Base-by-base conservation (phyloP, 2,329 filamentous ascomycete species). In the Beauveria brongniartii region DNA sequence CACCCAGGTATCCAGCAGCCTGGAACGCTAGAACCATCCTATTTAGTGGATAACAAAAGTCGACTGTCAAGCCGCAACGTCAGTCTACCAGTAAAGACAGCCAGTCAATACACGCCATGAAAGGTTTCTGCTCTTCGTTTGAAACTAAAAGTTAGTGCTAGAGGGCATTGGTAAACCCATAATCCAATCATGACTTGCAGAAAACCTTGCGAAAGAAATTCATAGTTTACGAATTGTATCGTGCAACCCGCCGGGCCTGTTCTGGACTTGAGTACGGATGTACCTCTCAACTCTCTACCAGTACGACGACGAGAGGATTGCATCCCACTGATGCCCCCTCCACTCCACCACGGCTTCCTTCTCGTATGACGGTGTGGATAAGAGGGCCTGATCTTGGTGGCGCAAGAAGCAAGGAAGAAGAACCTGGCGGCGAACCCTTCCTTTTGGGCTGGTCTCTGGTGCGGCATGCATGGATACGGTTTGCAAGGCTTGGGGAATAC, bases 311-410 rank as follows among this genome's bases (percentile, higher is more conserved):
- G 37, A 44, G 53, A 55, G 14, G 54, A 26, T 47, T 30, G 46
- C 37, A 30, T 41, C 26, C 40, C 40, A 22, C 26, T 26, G 8
- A 40, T 48, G 54, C 28, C 44, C 22, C 24, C 26, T 37, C 56
- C 47, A 52, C 56, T 44, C 47, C 55, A 22, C 30, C n/a, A n/a
- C 44, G 43, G 34, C 18, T 43, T 43, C 46, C 37, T 30, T 43
- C 56, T 59, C 56, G 56, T 59, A 51, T 57, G 55, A 22, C 22
- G 37, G 48, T 30, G 28, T 8, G 28, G 28, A 30, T 20, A 51
- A 18, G 10, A 47, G 7, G 20, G 55, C 18, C 22, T 20, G 44
- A 59, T 59, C 47, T 59, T 26, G 56, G 56, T 59, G 56, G 56
- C 56, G 50, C 14, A 59, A 58, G 16, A 22, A 18, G 44, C 46